phyloP scores from a whole-genome alignment of 1,139 yeast genomes.

The Candida glucosophila region DNA sequence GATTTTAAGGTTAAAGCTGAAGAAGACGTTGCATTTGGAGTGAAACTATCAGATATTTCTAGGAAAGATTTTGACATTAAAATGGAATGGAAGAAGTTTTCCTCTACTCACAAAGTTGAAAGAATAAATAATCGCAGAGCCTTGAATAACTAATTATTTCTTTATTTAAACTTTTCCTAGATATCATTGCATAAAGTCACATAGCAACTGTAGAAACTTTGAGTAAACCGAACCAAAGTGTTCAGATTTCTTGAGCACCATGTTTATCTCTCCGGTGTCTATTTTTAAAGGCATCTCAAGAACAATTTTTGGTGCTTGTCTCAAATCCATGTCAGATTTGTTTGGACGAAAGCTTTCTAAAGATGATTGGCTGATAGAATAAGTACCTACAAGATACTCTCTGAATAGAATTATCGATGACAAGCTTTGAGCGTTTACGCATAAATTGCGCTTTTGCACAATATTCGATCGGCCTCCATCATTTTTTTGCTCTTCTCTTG shows the following conservation, averaged over 20 bases:
- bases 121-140: constrained; percentile 4
- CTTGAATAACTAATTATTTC: background rate
- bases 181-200: constrained; percentile 6
- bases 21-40: constrained; percentile 6
- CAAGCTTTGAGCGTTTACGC: constrained; percentile 13
- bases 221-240: constrained; percentile 7
- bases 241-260: constrained; percentile 4
- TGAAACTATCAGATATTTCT: constrained; percentile 3
- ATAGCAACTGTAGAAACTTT: constrained; percentile 7
- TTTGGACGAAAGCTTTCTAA: constrained; percentile 17
- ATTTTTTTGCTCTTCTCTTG: constrained; percentile 3
- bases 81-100: constrained; percentile 4
- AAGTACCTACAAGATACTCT: constrained; percentile 12
- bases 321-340: constrained; percentile 18
- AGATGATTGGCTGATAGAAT: constrained; percentile 12
- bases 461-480: background rate
- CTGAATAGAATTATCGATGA: constrained; percentile 16
- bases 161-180: no score
- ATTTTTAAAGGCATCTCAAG: constrained; percentile 6
- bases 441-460: constrained; percentile 4
- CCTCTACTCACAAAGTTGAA: constrained; percentile 4
- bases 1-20: constrained; percentile 2
- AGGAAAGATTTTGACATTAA: no score
- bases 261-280: constrained; percentile 5
- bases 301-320: constrained; percentile 12